Evolutionary conservation across 768 basidiomycete genomes (phyloP).

Genomic region (Psilocybe sp.): DNA sequence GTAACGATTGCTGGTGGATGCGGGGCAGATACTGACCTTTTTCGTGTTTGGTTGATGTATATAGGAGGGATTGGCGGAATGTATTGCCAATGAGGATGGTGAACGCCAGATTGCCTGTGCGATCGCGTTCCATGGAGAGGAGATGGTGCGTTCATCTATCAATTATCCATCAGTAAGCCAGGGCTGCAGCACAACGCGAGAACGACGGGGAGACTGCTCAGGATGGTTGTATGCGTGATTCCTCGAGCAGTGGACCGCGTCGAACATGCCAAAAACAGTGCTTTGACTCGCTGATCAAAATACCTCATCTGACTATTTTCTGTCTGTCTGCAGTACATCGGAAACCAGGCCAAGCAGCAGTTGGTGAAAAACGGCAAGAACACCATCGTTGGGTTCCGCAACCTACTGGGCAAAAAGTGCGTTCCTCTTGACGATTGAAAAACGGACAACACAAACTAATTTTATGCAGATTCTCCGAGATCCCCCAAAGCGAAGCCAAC

Average conservation of each 20-base stretch:
- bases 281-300: no score
- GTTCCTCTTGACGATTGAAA: conserved; percentile 17
- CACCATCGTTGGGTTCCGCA: conserved; percentile 93
- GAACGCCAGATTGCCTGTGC: conserved; percentile 97
- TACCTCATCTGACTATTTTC: background rate
- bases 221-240: no score
- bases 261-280: no score
- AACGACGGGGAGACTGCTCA: no score
- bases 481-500: conserved; percentile 44
- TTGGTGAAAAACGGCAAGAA: conserved; percentile 94
- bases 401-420: conserved; percentile 89
- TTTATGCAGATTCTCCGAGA: conserved; percentile 65
- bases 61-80: conserved; percentile 88
- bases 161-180: background rate
- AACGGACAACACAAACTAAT: background rate
- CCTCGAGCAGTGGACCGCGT: no score
- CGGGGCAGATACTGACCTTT: background rate
- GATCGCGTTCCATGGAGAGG: conserved; percentile 86
- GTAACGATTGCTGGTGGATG: conserved; percentile 13
- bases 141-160: conserved; percentile 58
- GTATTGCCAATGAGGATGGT: conserved; percentile 97
- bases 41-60: conserved; percentile 3
- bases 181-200: no score
- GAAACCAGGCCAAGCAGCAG: conserved; percentile 91
- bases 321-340: conserved; percentile 69